Percentiles rank a stretch among this genome's conserved stretches.
Conservation (phyloP, 2,329 filamentous ascomycete genomes). For the Exophiala sp. region DNA sequence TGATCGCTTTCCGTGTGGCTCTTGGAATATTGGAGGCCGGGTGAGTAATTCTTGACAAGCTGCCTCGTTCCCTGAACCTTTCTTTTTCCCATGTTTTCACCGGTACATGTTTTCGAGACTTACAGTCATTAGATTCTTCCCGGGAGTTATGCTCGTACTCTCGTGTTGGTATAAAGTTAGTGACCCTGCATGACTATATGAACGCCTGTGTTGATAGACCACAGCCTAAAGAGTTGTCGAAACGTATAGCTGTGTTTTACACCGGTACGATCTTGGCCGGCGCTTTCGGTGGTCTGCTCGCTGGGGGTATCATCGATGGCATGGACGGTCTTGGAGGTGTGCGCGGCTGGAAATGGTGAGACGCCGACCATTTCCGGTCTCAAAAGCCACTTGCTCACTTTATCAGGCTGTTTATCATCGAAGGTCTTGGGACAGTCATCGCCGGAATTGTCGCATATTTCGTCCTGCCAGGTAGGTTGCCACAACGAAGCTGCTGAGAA, state of each 20-base stretch:
- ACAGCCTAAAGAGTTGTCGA: slow-evolving; percentile 54
- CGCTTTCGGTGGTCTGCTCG: slow-evolving; percentile 60
- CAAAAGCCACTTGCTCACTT: not conserved
- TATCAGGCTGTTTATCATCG: slow-evolving; percentile 38
- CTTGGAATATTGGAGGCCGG: slow-evolving; percentile 35
- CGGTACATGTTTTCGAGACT: too few species aligned
- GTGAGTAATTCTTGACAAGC: too few species aligned
- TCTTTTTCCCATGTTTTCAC: too few species aligned
- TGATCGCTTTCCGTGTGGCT: slow-evolving; percentile 45
- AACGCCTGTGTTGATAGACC: not conserved
- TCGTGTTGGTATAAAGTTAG: slow-evolving; percentile 62
- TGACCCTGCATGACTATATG: not conserved
- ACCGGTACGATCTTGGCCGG: slow-evolving; percentile 56
- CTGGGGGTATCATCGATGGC: slow-evolving; percentile 45
- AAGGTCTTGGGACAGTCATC: slow-evolving; percentile 30
- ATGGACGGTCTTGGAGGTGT: slow-evolving; percentile 25
- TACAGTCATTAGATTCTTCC: slow-evolving; percentile 30
- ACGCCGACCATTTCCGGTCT: slow-evolving; percentile 39
- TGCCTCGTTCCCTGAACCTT: too few species aligned
- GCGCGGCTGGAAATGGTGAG: slow-evolving; percentile 37
- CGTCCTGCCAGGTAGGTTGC: slow-evolving; percentile 30
- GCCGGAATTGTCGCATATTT: slow-evolving; percentile 28
- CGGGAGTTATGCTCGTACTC: slow-evolving; percentile 53
- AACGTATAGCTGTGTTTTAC: slow-evolving; percentile 58
- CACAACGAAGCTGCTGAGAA: slow-evolving; percentile 6